phyloP scores from a whole-genome alignment of 164 flowering plant species.

The Paratinospora sagittata region DNA sequence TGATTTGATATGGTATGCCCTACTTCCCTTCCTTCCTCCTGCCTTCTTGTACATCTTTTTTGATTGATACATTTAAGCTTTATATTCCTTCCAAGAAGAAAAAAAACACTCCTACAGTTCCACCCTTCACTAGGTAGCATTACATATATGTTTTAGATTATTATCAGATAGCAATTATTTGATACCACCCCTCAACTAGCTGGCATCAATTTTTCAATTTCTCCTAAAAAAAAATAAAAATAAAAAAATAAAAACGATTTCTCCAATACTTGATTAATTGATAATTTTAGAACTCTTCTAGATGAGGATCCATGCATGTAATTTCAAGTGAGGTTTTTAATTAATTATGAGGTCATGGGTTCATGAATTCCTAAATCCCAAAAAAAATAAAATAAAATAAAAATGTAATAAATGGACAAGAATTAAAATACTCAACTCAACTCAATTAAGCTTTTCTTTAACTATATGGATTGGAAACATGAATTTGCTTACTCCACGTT shows the following conservation, averaged over 20 bases:
- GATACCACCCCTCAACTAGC: not conserved
- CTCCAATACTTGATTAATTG: not conserved
- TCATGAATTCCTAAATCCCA: no score
- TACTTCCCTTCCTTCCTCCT: not conserved
- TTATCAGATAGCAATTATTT: not conserved
- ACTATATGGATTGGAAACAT: no score
- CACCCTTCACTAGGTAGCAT: not conserved
- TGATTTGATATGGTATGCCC: no score
- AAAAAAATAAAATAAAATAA: no score
- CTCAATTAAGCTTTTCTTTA: no score
- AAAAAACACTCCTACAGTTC: not conserved
- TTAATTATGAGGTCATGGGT: no score
- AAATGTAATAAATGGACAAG: no score
- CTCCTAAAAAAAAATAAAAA: no score
- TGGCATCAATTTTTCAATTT: not conserved
- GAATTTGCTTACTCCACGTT: no score
- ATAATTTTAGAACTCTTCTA: not conserved
- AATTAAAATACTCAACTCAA: no score
- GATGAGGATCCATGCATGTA: not conserved
- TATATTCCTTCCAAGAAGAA: not conserved
- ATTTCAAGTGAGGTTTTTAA: not conserved
- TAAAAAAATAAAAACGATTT: no score
- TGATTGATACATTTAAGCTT: not conserved
- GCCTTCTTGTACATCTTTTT: not conserved
- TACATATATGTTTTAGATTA: no score